Base-by-base conservation (phyloP, 148 eudicot species). In the Rhododendron vialii region DNA sequence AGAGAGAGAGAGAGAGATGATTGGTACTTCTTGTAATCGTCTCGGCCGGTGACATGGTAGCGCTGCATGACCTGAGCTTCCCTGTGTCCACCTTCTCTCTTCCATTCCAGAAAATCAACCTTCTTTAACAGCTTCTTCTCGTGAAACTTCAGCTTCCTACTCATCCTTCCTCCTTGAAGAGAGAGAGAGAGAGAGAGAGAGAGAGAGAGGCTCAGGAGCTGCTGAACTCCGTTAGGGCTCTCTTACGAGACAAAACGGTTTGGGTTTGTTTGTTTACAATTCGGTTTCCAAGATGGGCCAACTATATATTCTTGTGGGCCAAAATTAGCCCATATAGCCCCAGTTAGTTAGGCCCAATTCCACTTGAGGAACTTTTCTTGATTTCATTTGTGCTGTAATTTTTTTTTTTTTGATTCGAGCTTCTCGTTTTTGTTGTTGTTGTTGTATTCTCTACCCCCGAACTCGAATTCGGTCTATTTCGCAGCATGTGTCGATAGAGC, bases 41-140 rank as follows among this genome's bases (percentile, higher is more conserved):
- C 99, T 45, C 99, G 90, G 30, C 86, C 95, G 30, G 98, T 94
- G 87, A 95, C 90, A 84, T 92, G 98, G 87, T 93, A 95, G 7
- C 96, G 98, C 45, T 92, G 97, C 91, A 94, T 92, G 76, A 98
- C 96, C 36, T 67, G 76, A 61, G 89, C 85, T 90, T 98, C 99
- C 51, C 98, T 83, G 87, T 98, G 99, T 63, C 94, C 93, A 17
- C 90, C 96, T 94, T 95, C 99, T 90, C 99, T 93, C 88, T 95
- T 95, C 98, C 98, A 98, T 89, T 93, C 93, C 78, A 94, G 81
- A 48, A 98, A 91, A 86, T 98, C 86, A 0, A 90, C 78, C 83
- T 94, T 93, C 92, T 95, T 98, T 88, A 95, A 35, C 0, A 95
- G 84, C 86, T 94, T 98, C 82, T 92, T 86, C 91, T 98, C 99